These are phyloP conservation scores for Zizania latifolia DNA, from an alignment of 176 grass and related monocot genomes.

Conservation along the genomic window DNA sequence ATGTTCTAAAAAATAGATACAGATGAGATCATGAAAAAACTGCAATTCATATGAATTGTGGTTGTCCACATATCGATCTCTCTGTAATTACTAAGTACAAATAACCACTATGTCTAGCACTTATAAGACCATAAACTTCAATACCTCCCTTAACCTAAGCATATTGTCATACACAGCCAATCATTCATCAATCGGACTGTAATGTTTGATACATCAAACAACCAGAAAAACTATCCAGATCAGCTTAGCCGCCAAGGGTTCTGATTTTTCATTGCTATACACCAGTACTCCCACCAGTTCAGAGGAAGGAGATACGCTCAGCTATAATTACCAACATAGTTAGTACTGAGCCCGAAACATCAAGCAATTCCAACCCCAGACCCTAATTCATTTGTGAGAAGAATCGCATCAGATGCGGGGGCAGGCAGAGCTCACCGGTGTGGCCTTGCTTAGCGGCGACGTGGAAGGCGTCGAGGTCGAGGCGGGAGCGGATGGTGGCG, in stretches of 20 bases:
- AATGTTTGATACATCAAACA: background rate
- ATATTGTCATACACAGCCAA: background rate
- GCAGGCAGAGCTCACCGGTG: conserved; percentile 41
- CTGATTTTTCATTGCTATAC: background rate
- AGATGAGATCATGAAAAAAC: background rate
- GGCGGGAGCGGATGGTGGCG: conserved; percentile 59
- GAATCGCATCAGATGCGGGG: background rate
- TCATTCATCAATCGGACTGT: background rate
- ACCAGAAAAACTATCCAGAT: background rate
- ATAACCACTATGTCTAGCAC: background rate
- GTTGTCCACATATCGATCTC: background rate
- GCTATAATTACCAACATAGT: background rate
- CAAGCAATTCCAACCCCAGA: background rate
- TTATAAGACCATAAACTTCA: background rate
- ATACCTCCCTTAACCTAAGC: background rate
- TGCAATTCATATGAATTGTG: background rate
- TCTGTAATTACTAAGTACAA: background rate
- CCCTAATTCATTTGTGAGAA: background rate
- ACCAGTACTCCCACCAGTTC: background rate
- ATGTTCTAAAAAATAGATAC: background rate
- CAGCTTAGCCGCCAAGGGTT: background rate
- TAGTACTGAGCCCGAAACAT: background rate
- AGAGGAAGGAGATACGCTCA: background rate
- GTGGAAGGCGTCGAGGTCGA: conserved; percentile 93
- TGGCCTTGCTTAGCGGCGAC: conserved; percentile 87